Conservation (phyloP, 805 yeast species). For the Starmerella potacharoeniae region DNA sequence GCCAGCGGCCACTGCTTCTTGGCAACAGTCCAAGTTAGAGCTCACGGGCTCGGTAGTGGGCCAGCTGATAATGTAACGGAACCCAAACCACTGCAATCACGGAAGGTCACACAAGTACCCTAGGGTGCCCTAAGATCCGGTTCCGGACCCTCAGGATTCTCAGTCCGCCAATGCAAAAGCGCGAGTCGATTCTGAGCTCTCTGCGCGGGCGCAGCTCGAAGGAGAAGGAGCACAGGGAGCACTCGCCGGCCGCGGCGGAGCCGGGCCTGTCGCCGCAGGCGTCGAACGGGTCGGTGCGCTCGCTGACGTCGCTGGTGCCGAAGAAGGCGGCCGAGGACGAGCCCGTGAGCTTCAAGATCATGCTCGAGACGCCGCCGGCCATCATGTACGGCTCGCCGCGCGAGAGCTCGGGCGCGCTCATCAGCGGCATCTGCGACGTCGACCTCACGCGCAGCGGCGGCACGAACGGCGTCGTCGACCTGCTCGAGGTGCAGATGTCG, state of each 20-base stretch:
- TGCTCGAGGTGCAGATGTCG: slow-evolving; percentile 19
- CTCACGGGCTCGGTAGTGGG: no score
- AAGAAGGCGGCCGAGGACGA: slow-evolving; percentile 4
- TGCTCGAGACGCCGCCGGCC: slow-evolving; percentile 81
- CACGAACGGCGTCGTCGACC: slow-evolving; percentile 42
- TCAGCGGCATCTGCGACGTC: slow-evolving; percentile 66
- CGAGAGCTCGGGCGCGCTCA: slow-evolving; percentile 74
- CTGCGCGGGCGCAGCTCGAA: slow-evolving; percentile 12
- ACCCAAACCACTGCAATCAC: neutral
- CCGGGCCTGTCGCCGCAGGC: neutral
- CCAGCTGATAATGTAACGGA: no score
- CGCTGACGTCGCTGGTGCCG: neutral
- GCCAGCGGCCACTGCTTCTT: no score
- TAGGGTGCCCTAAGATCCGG: neutral
- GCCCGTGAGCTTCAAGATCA: slow-evolving; percentile 16
- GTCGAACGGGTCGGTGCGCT: neutral
- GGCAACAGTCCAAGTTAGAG: no score
- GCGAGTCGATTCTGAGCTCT: slow-evolving; percentile 17
- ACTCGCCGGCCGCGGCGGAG: neutral
- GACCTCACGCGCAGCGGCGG: slow-evolving; percentile 36
- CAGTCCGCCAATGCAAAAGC: slow-evolving; percentile 6
- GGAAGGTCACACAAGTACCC: neutral
- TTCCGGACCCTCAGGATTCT: neutral
- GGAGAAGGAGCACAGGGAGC: neutral
- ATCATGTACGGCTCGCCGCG: slow-evolving; percentile 67